These are phyloP conservation scores for Candida nemodendra DNA, from an alignment of 805 yeast genomes.

Conservation along the genomic window DNA sequence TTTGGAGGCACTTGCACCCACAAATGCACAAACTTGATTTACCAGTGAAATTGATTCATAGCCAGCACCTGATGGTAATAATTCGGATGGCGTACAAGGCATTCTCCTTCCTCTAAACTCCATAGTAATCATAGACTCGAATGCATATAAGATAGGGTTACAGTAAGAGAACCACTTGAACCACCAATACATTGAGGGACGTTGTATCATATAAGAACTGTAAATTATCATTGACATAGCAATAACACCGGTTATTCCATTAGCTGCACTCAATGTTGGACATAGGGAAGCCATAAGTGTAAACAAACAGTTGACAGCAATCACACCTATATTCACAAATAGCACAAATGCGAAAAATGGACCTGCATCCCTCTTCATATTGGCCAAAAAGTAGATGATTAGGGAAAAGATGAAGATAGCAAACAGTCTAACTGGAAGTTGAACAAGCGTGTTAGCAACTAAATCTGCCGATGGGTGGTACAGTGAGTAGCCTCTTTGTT, in stretches of 20 bases:
- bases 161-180: constrained; percentile 54
- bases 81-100: constrained; percentile 41
- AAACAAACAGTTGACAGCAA: constrained; percentile 52
- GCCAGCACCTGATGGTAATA: constrained; percentile 56
- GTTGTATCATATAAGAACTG: constrained; percentile 66
- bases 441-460: constrained; percentile 53
- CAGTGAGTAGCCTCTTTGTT: constrained; percentile 62
- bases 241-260: constrained; percentile 55
- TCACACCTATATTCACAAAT: constrained; percentile 39
- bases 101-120: constrained; percentile 56
- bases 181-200: constrained; percentile 60
- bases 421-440: constrained; percentile 54
- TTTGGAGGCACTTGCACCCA: constrained; percentile 42
- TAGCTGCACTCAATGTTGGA: constrained; percentile 54
- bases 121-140: constrained; percentile 54
- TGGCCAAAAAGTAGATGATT: constrained; percentile 51
- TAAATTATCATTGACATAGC: constrained; percentile 53
- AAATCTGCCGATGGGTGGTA: constrained; percentile 67
- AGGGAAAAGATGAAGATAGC: constrained; percentile 48
- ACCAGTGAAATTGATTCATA: constrained; percentile 41
- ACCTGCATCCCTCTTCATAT: constrained; percentile 51
- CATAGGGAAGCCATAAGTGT: constrained; percentile 51
- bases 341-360: constrained; percentile 50
- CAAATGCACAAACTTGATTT: constrained; percentile 50
- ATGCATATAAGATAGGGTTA: constrained; percentile 48